Base-by-base conservation (phyloP, 1,139 yeast species). In the Hanseniaspora gamundiae region DNA sequence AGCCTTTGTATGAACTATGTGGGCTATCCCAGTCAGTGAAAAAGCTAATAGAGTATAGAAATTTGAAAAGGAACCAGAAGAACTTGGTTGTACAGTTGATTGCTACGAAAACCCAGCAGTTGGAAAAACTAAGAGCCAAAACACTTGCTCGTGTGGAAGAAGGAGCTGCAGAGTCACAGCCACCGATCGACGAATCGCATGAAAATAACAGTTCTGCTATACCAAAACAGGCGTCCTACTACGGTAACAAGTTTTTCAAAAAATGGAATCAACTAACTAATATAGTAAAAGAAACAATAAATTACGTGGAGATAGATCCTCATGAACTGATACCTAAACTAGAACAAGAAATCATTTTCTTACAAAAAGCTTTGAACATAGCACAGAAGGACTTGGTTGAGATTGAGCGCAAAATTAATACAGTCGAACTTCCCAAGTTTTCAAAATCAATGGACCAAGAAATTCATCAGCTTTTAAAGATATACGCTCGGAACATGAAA, bases 1-100 rank as follows among this genome's bases (percentile, higher is more conserved):
- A 88, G 57, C 94, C 94, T 4, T 66, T 88, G 29, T 79, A 84
- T 6, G 96, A 88, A 57, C 75, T 84, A 16, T 87, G 82, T 13
- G 86, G 83, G 54, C 78, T 81, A 61, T 77, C 93, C 0, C 69
- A 71, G 5, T 79, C 81, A 0, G 75, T 82, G 1, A 72, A 82
- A 41, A 73, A 76, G 39, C 75, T 88, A 14, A 69, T 81, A 41
- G 80, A 78, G 54, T 88, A 74, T 58, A 76, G 88, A 45, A 70
- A 73, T 39, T 57, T 49, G 48, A 56, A 51, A 52, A 59, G 51
- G 52, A 63, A 50, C 33, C 56, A 47, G 45, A 51, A 51, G 39
- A 47, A n/a, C 52, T 50, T 41, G 56, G 56, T 4, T 50, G 47
- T 31, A 52, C 51, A 55, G 17, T 51, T 56, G 0, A 52, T 54